These are phyloP conservation scores for Termitomyces sp. DNA, from an alignment of 768 basidiomycete species.

Conservation along the genomic window DNA sequence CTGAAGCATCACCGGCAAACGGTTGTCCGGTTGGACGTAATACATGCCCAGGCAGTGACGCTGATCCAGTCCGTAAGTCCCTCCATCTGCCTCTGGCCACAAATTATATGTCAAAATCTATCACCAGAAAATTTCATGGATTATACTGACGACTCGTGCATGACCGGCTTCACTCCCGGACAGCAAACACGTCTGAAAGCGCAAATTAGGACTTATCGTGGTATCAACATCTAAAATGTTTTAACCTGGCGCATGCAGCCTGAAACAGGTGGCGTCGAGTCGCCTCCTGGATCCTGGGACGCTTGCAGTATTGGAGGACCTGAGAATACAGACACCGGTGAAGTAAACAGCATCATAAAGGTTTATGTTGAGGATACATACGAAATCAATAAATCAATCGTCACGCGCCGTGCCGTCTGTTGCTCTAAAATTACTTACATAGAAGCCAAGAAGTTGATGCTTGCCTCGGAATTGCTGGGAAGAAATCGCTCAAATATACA, in stretches of 20 bases:
- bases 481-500: no score
- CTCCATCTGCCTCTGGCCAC: not conserved
- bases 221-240: not conserved
- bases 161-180: constrained; percentile 40
- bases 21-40: constrained; percentile 32
- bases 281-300: not conserved
- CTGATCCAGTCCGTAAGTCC: constrained; percentile 39
- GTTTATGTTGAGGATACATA: not conserved
- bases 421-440: no score
- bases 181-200: constrained; percentile 34
- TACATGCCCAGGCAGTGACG: constrained; percentile 27
- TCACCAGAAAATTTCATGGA: constrained; percentile 41
- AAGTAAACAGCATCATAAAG: not conserved
- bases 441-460: not conserved
- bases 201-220: constrained; percentile 32
- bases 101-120: not conserved
- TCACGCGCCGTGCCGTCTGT: not conserved
- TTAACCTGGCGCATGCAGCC: not conserved
- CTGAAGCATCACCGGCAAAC: constrained; percentile 30
- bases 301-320: no score
- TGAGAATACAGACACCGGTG: not conserved
- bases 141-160: constrained; percentile 42
- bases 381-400: not conserved
- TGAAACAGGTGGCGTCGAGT: not conserved
- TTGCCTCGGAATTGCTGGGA: not conserved